Base-by-base conservation (phyloP, 257 asterid species). In the Knoxia roxburghii region DNA sequence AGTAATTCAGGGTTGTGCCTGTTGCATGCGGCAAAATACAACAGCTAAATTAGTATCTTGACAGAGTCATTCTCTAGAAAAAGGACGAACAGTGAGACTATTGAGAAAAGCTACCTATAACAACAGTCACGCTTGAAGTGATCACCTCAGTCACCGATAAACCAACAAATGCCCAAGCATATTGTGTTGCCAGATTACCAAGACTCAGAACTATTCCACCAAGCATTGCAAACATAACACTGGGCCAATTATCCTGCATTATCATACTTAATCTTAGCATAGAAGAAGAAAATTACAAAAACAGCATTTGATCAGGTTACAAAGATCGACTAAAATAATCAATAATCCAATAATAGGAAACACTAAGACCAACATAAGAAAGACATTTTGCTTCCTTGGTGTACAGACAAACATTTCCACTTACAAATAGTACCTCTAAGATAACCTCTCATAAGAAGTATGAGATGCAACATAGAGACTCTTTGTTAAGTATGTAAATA, bases 101-200 rank as follows among this genome's bases (percentile, higher is more conserved):
- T 43, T 41, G 61, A 48, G 30, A 80, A 70, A 61, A 53, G 65
- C 70, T 81, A 93, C 98, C 99, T 81, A 93, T 81, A 39, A 93
- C 96, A 53, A 93, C 99, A 56, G 97, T 79, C 72, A 90, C 85
- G 84, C 99, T 93, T 18, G 89, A 64, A n/a, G 89, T 76, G 68
- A 93, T 78, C 53, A 93, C 99, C 79, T 81, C 92, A 18, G 99
- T 90, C 71, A 93, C 99, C 0, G 96, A 90, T 64, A 93, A 83
- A 45, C 99, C 99, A 54, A 90, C 96, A 29, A 82, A 90, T 8
- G 97, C 96, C 95, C 95, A 93, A 45, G 99, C 99, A 69, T 90
- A 93, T 64, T 93, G 97, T 35, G 96, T 90, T 7, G 99, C 83
- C 67, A 93, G 82, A 70, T 90, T 93, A 11, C 99, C 99, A 20